phyloP scores from a whole-genome alignment of 768 basidiomycete genomes.

The Lyophyllum shimeji region DNA sequence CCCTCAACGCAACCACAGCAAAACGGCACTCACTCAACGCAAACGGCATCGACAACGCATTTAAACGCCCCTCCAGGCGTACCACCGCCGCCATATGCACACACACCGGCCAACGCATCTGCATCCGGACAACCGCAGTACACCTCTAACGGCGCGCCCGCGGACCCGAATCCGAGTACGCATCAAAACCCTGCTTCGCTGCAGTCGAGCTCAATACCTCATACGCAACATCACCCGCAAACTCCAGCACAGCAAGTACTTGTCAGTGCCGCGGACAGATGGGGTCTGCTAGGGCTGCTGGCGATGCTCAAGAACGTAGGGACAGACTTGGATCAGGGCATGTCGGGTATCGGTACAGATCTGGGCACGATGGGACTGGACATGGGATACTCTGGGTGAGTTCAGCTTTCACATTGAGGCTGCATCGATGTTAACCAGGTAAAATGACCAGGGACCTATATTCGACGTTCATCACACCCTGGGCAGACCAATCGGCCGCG shows the following conservation, averaged over 20 bases:
- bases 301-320: slow-evolving; percentile 82
- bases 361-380: slow-evolving; percentile 91
- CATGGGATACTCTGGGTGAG: slow-evolving; percentile 81
- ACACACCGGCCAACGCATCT: slow-evolving; percentile 27
- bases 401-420: slow-evolving; percentile 17
- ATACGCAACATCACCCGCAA: slow-evolving; percentile 60
- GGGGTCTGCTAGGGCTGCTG: slow-evolving; percentile 87
- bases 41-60: slow-evolving; percentile 42
- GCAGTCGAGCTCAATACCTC: slow-evolving; percentile 32
- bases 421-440: slow-evolving; percentile 13
- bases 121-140: slow-evolving; percentile 31
- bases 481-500: slow-evolving; percentile 88
- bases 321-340: slow-evolving; percentile 73
- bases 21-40: slow-evolving; percentile 45
- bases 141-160: slow-evolving; percentile 34
- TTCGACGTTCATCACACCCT: slow-evolving; percentile 94
- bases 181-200: slow-evolving; percentile 33
- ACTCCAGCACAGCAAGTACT: slow-evolving; percentile 94
- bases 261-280: slow-evolving; percentile 90
- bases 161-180: slow-evolving; percentile 35
- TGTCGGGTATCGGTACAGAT: slow-evolving; percentile 88
- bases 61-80: slow-evolving; percentile 52
- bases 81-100: slow-evolving; percentile 30
- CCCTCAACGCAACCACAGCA: slow-evolving; percentile 30
- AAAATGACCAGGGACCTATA: slow-evolving; percentile 65